Evolutionary conservation across 1,139 yeast genomes (phyloP).

Genomic region (Pichia sp.): DNA sequence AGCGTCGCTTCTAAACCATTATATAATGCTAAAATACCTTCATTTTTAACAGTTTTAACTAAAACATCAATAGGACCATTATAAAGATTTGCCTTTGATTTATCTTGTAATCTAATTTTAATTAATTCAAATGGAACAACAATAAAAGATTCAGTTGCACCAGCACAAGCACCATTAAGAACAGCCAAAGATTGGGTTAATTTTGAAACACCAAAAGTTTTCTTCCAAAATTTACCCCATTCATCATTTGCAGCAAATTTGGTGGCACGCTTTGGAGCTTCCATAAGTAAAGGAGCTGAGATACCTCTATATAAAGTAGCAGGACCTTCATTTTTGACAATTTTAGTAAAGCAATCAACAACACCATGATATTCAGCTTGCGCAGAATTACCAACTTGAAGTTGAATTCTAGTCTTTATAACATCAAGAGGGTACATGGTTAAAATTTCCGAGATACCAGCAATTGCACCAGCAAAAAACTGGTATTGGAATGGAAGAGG

Average conservation of each 20-base stretch:
- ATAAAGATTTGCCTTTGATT: slow-evolving; percentile 65
- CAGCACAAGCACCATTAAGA: slow-evolving; percentile 96
- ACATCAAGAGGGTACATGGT: slow-evolving; percentile 98
- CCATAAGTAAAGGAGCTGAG: slow-evolving; percentile 94
- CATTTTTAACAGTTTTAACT: slow-evolving; percentile 57
- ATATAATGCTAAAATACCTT: slow-evolving; percentile 81
- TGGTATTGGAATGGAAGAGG: slow-evolving; percentile 83
- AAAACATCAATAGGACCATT: slow-evolving; percentile 84
- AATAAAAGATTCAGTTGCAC: slow-evolving; percentile 92
- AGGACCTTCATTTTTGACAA: slow-evolving; percentile 79
- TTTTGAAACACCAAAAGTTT: slow-evolving; percentile 57
- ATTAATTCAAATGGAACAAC: slow-evolving; percentile 94
- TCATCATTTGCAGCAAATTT: slow-evolving; percentile 98
- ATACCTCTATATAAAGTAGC: slow-evolving; percentile 86
- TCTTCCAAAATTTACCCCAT: slow-evolving; percentile 83
- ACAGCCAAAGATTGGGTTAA: slow-evolving; percentile 81
- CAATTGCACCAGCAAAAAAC: slow-evolving; percentile 91
- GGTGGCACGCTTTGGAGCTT: slow-evolving; percentile 98
- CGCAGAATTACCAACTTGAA: slow-evolving; percentile 62
- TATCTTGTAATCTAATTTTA: slow-evolving; percentile 87
- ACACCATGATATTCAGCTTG: slow-evolving; percentile 73
- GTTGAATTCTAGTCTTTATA: slow-evolving; percentile 94
- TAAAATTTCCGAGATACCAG: slow-evolving; percentile 94
- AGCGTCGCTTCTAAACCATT: slow-evolving; percentile 94
- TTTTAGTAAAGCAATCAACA: slow-evolving; percentile 73